A percentile compares a stretch with the other conserved stretches of the same genome.
These are phyloP conservation scores for Aspergillus japonicus DNA, from an alignment of 2,329 filamentous ascomycete genomes.

Conservation along the genomic window DNA sequence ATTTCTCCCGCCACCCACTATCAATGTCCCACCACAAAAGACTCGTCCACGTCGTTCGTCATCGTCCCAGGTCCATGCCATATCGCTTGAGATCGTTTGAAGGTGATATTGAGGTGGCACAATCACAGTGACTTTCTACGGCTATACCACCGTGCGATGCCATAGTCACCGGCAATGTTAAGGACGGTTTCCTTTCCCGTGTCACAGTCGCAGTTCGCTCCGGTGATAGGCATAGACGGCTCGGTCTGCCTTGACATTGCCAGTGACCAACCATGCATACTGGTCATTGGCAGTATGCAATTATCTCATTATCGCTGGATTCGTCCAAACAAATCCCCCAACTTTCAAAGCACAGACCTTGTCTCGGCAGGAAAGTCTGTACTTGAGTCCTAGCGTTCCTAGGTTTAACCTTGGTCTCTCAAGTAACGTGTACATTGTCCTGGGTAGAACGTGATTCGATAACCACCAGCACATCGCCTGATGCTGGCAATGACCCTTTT, in stretches of 20 bases:
- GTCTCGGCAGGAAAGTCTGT: not conserved
- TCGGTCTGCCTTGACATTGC: not conserved
- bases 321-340: not conserved
- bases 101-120: not conserved
- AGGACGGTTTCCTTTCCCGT: not conserved
- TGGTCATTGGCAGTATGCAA: not conserved
- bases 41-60: not conserved
- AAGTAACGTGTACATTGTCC: not conserved
- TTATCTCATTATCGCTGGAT: not conserved
- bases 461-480: not conserved
- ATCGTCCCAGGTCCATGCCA: not conserved
- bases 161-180: not conserved
- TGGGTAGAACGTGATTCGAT: conserved; percentile 1
- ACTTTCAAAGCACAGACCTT: not conserved
- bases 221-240: not conserved
- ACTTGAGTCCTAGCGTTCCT: not conserved
- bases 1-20: conserved; percentile 10
- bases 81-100: not conserved
- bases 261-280: not conserved
- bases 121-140: not conserved
- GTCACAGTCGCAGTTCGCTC: not conserved
- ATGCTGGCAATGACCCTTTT: conserved; percentile 6
- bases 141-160: not conserved
- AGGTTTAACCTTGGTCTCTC: not conserved
- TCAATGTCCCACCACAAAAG: conserved; percentile 1